Base-by-base conservation (phyloP, 352 stramenopile species). In the Pythium utonaiense region DNA sequence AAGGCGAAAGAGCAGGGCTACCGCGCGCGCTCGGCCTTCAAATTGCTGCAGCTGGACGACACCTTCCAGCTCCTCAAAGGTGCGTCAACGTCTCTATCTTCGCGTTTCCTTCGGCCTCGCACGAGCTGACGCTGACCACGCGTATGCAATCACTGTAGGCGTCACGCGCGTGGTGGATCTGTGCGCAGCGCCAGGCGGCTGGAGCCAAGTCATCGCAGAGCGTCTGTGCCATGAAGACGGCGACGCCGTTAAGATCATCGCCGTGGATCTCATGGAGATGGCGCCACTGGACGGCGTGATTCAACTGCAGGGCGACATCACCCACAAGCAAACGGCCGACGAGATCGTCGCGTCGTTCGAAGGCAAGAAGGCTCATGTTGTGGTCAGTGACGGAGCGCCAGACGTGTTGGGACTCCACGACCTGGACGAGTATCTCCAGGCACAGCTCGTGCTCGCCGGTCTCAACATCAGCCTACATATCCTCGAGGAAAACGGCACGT, bases 311-410 rank as follows among this genome's bases (percentile, higher is more conserved):
- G 84, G 83, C 28, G 86, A 95, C 69, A 93, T 95, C 67, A 95
- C 84, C 38, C 75, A 88, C 74, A 77, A 89, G 48, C 57, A 71
- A 16, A 93, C 86, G 1, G 81, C 80, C 2, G 83, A 91, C 60
- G 70, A 65, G 34, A 93, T 93, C 66, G 77, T 93, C 47, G 69
- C 72, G 27, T 77, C 73, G 21, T 91, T 93, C 53, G 47, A 67
- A 2, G 83, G 83, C 28, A 65, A 93, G 28, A 89, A 96, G 28
- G 97, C 97, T 22, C 95, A 99, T 54, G 71, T 99, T 1, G 97
- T 99, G 6, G 91, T 99, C 12, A 99, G 95, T 60, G 98, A 99
- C 77, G 98, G 98, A 44, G 98, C 98, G 6, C 98, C 98, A 1
- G 98, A 99, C 60, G 97, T 99, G n/a, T 73, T 90, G 1, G 82